These are phyloP conservation scores for Tephrocybe sp. DNA, from an alignment of 768 basidiomycete genomes.

Conservation along the genomic window DNA sequence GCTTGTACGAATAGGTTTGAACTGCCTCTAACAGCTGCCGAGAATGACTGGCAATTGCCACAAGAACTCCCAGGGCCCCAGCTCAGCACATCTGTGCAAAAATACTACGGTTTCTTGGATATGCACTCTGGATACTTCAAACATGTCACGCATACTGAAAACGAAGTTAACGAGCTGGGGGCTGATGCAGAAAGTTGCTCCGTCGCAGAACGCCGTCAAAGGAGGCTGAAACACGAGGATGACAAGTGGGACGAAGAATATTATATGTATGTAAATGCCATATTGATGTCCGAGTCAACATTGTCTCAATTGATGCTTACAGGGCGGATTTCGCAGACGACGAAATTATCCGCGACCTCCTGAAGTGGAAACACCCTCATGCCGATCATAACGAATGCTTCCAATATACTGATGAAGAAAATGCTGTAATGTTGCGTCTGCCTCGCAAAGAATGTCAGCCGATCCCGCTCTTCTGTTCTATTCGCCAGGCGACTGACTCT, in stretches of 20 bases:
- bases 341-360: slow-evolving; percentile 68
- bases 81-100: slow-evolving; percentile 40
- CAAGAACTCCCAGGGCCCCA: slow-evolving; percentile 52
- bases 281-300: background rate
- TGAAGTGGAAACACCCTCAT: slow-evolving; percentile 64
- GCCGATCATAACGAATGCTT: slow-evolving; percentile 29
- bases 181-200: slow-evolving; percentile 57
- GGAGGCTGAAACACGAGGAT: slow-evolving; percentile 62
- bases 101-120: slow-evolving; percentile 75
- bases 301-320: background rate
- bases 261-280: slow-evolving; percentile 84
- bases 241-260: slow-evolving; percentile 82
- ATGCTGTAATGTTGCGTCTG: slow-evolving; percentile 56
- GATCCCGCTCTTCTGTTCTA: background rate
- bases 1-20: background rate
- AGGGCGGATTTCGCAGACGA: slow-evolving; percentile 84
- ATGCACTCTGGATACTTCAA: slow-evolving; percentile 72
- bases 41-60: slow-evolving; percentile 77
- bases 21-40: slow-evolving; percentile 49
- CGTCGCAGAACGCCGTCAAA: slow-evolving; percentile 46
- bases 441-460: slow-evolving; percentile 54
- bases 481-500: background rate
- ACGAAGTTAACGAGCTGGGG: slow-evolving; percentile 82
- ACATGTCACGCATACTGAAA: slow-evolving; percentile 70
- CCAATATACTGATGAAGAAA: slow-evolving; percentile 72